These are phyloP conservation scores for Colletotrichum tropicale DNA, from an alignment of 2,329 filamentous ascomycete species.

Conservation along the genomic window DNA sequence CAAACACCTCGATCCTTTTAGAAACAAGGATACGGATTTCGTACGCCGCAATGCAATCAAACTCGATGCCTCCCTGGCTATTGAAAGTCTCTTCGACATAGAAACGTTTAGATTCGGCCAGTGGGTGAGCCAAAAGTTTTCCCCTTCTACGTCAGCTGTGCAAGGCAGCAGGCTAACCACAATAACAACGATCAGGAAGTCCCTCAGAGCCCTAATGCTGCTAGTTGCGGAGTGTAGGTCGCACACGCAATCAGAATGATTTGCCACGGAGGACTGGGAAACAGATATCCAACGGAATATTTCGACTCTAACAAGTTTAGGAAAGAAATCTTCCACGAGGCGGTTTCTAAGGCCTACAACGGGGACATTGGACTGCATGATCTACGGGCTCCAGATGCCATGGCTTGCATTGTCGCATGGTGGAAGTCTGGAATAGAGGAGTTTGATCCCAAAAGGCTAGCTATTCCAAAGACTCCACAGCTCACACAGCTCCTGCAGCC, in stretches of 20 bases:
- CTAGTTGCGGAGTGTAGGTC: background rate
- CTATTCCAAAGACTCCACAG: too few species aligned
- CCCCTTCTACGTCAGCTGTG: background rate
- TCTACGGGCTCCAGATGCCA: background rate
- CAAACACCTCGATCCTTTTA: background rate
- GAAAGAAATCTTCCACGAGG: background rate
- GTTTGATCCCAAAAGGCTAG: background rate
- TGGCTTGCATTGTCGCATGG: background rate
- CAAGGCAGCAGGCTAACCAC: background rate
- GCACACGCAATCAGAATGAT: background rate
- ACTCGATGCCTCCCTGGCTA: too few species aligned
- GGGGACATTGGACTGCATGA: background rate
- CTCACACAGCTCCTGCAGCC: too few species aligned
- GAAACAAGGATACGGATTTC: background rate
- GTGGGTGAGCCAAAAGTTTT: background rate
- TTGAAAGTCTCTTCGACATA: background rate
- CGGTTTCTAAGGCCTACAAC: background rate
- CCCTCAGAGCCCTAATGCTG: background rate
- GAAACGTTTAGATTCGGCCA: background rate
- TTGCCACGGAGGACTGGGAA: background rate
- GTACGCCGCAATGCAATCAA: background rate
- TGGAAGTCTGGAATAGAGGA: background rate
- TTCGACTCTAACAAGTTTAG: background rate
- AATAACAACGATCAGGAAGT: background rate
- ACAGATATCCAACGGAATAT: background rate